These are phyloP conservation scores for Penicillium digitatum DNA, from an alignment of 2,329 filamentous ascomycete species.

Conservation along the genomic window DNA sequence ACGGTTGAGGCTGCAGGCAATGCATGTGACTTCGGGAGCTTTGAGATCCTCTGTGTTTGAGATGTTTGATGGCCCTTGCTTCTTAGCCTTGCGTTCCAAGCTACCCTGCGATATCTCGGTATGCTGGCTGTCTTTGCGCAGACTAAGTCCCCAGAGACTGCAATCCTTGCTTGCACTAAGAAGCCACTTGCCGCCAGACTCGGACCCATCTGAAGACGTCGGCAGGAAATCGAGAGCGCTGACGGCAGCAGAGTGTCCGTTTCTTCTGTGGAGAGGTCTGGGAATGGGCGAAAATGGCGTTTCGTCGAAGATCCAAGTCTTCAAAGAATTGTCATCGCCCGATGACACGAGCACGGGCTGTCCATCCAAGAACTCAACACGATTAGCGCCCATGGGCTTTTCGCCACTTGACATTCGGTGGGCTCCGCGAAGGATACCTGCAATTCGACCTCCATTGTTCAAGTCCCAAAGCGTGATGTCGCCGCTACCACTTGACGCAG, in stretches of 20 bases:
- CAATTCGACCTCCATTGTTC: conserved; percentile 79
- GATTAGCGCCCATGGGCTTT: conserved; percentile 70
- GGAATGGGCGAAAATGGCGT: conserved; percentile 84
- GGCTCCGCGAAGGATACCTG: conserved; percentile 79
- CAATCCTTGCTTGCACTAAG: conserved; percentile 84
- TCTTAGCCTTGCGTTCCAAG: conserved; percentile 83
- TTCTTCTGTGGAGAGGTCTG: conserved; percentile 76
- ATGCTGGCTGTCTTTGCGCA: conserved; percentile 90
- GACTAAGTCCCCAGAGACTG: conserved; percentile 93
- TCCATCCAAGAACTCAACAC: conserved; percentile 80
- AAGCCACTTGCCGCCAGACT: conserved; percentile 87
- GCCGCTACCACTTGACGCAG: conserved; percentile 70
- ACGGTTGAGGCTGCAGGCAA: conserved; percentile 86
- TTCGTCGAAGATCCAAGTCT: conserved; percentile 95
- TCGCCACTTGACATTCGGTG: conserved; percentile 62
- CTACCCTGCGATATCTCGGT: conserved; percentile 88
- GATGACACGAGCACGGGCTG: conserved; percentile 88
- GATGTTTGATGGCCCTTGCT: conserved; percentile 41
- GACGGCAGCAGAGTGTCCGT: conserved; percentile 83
- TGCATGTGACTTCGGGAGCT: conserved; percentile 84
- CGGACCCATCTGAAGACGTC: conserved; percentile 81
- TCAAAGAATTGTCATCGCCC: conserved; percentile 87
- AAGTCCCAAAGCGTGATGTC: conserved; percentile 97
- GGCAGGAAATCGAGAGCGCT: conserved; percentile 81
- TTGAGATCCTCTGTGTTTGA: conserved; percentile 55